These are phyloP conservation scores for Lupinus albus DNA, from an alignment of 306 rosid genomes.

Conservation along the genomic window DNA sequence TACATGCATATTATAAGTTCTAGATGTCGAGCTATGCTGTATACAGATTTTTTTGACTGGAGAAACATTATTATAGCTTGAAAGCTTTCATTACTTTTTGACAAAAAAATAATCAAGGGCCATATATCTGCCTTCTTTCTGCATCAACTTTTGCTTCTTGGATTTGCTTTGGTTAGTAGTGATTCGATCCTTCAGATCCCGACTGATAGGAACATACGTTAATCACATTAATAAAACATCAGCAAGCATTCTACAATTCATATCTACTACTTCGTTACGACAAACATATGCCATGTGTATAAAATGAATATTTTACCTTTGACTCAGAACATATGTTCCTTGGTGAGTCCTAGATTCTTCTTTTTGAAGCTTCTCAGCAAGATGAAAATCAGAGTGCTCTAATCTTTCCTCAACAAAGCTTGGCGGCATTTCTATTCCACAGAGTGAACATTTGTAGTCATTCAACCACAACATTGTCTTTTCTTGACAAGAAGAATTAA, in stretches of 20 bases:
- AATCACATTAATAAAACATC: conserved; percentile 19
- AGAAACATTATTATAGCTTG: conserved; percentile 21
- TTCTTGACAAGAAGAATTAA: conserved; percentile 45
- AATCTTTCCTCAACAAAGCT: conserved; percentile 77
- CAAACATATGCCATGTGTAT: not conserved
- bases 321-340: conserved; percentile 37
- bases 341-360: conserved; percentile 66
- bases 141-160: conserved; percentile 63
- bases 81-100: conserved; percentile 53
- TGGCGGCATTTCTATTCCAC: conserved; percentile 81
- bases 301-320: conserved; percentile 51
- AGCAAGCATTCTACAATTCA: conserved; percentile 11
- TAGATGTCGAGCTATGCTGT: conserved; percentile 24
- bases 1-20: conserved; percentile 18
- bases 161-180: conserved; percentile 52
- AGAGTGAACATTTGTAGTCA: conserved; percentile 81
- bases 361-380: conserved; percentile 84
- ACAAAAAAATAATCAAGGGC: conserved; percentile 80
- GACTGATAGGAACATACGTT: conserved; percentile 46
- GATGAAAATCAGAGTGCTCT: conserved; percentile 91
- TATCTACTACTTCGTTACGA: conserved; percentile 18
- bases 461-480: conserved; percentile 62
- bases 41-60: conserved; percentile 10
- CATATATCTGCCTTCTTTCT: conserved; percentile 57
- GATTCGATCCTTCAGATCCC: conserved; percentile 44